Base-by-base conservation (phyloP, 306 rosid species). In the Potentilla sterilis region DNA sequence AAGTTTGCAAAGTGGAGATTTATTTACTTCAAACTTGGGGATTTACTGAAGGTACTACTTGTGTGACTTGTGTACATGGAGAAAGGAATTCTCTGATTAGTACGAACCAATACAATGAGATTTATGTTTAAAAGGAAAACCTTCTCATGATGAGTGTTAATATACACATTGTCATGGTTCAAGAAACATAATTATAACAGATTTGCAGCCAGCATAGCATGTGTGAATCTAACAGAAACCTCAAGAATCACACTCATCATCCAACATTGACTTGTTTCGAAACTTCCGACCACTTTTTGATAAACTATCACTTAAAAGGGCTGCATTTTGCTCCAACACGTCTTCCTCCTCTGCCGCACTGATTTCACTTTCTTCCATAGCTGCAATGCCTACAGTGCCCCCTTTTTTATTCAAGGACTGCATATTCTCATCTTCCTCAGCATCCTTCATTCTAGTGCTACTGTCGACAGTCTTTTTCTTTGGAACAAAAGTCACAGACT, bases 401-500 rank as follows among this genome's bases (percentile, higher is more conserved):
- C 40, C 83, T 13, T 34, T 65, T 73, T 11, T 70, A 9, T 77
- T 66, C 66, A 72, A 67, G 59, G 77, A 62, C 46, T 64, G 34
- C 59, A 58, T 35, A 13, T 52, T 35, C 44, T 46, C 63, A 48
- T 70, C 79, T 73, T 77, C 82, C 46, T 61, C 14, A 5, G 49
- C 65, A 64, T 77, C 69, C 72, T 61, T 35, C n/a, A 5, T 49
- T 37, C 19, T 52, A 12, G 19, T 35, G 70, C 70, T 2, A 38
- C 52, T 62, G 44, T 67, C 57, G 9, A 43, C 46, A 13, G 41
- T 10, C 72, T 78, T 70, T 55, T 57, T 83, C 78, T 66, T 79
- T 7, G 81, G 49, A 57, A 70, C 32, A 70, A 83, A 83, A 44
- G 69, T 69, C 66, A 75, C 75, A 24, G 83, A 54, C 75, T 57